These are phyloP conservation scores for Silybum marianum DNA, from an alignment of 129 eudicot genomes.

Conservation along the genomic window DNA sequence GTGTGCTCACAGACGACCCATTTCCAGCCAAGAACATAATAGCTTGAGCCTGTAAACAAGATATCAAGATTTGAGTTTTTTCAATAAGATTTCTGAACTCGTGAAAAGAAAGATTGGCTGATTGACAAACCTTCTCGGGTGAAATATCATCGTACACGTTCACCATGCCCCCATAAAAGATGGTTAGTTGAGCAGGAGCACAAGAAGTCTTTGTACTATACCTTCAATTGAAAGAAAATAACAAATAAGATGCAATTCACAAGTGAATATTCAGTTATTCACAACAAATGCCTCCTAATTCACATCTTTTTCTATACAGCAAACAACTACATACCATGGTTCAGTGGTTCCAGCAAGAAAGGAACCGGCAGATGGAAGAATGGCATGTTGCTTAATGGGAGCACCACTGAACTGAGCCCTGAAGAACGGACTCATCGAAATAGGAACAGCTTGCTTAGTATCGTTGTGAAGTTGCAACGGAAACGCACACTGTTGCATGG, in stretches of 20 bases:
- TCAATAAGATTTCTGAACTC: slow-evolving; percentile 9
- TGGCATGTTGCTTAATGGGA: slow-evolving; percentile 53
- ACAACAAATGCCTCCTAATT: neutral
- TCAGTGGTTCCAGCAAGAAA: slow-evolving; percentile 64
- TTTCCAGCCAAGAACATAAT: slow-evolving; percentile 75
- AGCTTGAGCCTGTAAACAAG: slow-evolving; percentile 59
- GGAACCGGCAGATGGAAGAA: slow-evolving; percentile 45
- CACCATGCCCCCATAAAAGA: slow-evolving; percentile 67
- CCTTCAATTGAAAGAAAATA: slow-evolving; percentile 30
- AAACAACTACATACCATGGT: slow-evolving; percentile 44
- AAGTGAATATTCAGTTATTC: neutral
- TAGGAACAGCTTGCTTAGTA: slow-evolving; percentile 42
- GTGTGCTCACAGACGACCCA: slow-evolving; percentile 36
- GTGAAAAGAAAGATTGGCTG: neutral
- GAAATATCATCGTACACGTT: slow-evolving; percentile 57
- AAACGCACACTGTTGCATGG: slow-evolving; percentile 49
- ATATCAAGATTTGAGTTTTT: slow-evolving; percentile 11
- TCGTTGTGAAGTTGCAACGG: slow-evolving; percentile 38
- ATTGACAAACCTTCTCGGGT: slow-evolving; percentile 59
- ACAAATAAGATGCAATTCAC: neutral
- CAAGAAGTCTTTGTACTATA: slow-evolving; percentile 38
- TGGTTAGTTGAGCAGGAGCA: slow-evolving; percentile 68
- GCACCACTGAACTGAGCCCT: slow-evolving; percentile 54
- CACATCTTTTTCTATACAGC: neutral
- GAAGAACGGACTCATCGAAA: slow-evolving; percentile 46